Evolutionary conservation across 371 early-diverging fungal species (phyloP).

Genomic region (Mortierella sp.): DNA sequence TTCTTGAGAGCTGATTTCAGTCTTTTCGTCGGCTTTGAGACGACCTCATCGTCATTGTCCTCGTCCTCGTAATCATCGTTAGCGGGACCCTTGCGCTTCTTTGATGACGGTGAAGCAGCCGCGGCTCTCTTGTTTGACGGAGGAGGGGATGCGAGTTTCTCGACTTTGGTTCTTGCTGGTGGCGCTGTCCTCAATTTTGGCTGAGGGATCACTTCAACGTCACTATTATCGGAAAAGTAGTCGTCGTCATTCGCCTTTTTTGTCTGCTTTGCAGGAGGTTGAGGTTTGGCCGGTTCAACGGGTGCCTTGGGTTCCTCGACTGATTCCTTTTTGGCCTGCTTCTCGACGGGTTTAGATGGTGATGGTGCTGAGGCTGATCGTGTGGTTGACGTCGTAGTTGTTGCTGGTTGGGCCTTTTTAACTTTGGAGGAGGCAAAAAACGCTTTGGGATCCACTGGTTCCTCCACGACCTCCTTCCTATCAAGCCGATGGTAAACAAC

Average conservation of each 20-base stretch:
- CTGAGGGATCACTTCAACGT: constrained; percentile 26
- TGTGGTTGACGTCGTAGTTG: constrained; percentile 1
- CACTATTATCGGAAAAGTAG: constrained; percentile 43
- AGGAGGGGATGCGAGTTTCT: neutral
- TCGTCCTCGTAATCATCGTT: constrained; percentile 43
- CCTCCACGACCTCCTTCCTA: constrained; percentile 29
- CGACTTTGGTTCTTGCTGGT: constrained; percentile 14
- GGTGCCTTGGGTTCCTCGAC: neutral
- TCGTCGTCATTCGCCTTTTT: constrained; percentile 39
- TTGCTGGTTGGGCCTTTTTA: constrained; percentile 21
- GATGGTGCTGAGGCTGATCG: neutral
- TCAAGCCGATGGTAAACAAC: neutral
- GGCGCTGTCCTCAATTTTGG: constrained; percentile 23
- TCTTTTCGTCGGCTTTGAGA: constrained; percentile 40
- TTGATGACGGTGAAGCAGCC: constrained; percentile 13
- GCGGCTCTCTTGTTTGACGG: constrained; percentile 15
- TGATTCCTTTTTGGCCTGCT: neutral
- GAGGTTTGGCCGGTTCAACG: neutral
- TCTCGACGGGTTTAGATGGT: neutral
- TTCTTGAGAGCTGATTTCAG: constrained; percentile 34
- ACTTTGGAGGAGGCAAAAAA: constrained; percentile 45
- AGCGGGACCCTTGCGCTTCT: constrained; percentile 25
- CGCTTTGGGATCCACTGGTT: constrained; percentile 35
- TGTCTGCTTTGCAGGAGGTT: constrained; percentile 20
- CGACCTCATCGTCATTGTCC: constrained; percentile 40